Conservation (phyloP, 192 early-diverging fungal species). For the Podila verticillata region DNA sequence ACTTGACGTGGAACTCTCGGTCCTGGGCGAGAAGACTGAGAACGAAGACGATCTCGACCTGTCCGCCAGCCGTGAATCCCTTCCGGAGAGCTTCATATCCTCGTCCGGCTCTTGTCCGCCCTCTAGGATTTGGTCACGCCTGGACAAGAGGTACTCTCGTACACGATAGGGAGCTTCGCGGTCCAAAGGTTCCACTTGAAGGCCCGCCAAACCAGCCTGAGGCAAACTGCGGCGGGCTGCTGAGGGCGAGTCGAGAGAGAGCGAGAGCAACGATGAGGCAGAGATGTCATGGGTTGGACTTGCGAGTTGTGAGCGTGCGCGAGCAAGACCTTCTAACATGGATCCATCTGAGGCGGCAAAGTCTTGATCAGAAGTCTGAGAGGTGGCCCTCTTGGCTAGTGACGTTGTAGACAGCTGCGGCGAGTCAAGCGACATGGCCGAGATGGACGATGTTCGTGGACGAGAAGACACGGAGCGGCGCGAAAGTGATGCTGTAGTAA, state of each 20-base stretch:
- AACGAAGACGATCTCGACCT: slow-evolving; percentile 17
- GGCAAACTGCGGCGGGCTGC: background rate
- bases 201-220: too few species aligned
- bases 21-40: slow-evolving; percentile 16
- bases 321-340: background rate
- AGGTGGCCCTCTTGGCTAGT: background rate
- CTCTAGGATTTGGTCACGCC: background rate
- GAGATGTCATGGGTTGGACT: slow-evolving; percentile 28
- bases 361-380: background rate
- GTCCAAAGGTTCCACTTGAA: background rate
- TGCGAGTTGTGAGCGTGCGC: background rate
- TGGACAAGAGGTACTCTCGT: background rate
- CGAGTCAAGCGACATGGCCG: slow-evolving; percentile 15
- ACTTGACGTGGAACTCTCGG: slow-evolving; percentile 1
- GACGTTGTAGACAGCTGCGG: background rate
- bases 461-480: background rate
- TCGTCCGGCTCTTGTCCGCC: background rate
- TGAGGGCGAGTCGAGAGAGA: slow-evolving; percentile 35
- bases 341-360: too few species aligned
- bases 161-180: slow-evolving; percentile 1
- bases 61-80: slow-evolving; percentile 3
- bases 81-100: background rate
- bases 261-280: slow-evolving; percentile 10
- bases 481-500: background rate
- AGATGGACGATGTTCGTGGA: slow-evolving; percentile 11